Evolutionary conservation across 2,329 filamentous ascomycete genomes (phyloP).

Genomic region (Chaetomiaceae sp.): DNA sequence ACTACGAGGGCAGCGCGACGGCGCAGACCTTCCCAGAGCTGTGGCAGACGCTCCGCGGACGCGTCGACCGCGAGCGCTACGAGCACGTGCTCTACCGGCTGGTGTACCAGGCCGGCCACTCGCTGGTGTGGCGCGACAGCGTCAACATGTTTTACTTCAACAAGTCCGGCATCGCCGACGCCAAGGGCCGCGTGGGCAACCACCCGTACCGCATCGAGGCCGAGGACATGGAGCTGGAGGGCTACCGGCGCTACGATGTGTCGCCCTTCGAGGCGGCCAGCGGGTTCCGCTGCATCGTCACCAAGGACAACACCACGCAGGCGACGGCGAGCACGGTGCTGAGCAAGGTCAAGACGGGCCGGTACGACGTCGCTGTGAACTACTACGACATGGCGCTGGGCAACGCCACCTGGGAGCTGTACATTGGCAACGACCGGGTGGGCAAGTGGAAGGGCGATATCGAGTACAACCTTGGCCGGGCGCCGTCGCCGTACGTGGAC

Average conservation of each 20-base stretch:
- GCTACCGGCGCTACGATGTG: constrained; percentile 52
- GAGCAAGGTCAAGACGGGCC: constrained; percentile 44
- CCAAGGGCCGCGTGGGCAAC: constrained; percentile 50
- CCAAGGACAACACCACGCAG: constrained; percentile 45
- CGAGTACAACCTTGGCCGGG: constrained; percentile 57
- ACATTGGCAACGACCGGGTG: constrained; percentile 48
- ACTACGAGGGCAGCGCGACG: constrained; percentile 51
- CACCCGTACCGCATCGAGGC: constrained; percentile 66
- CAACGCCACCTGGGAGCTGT: constrained; percentile 61
- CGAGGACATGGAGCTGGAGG: constrained; percentile 57
- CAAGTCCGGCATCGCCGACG: constrained; percentile 57
- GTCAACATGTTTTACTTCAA: constrained; percentile 62
- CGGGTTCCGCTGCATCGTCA: constrained; percentile 51
- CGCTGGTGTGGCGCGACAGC: constrained; percentile 65
- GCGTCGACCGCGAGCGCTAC: constrained; percentile 57
- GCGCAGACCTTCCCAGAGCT: constrained; percentile 53
- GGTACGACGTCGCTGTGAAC: constrained; percentile 61
- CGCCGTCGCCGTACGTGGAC: constrained; percentile 55
- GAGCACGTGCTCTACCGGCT: constrained; percentile 56
- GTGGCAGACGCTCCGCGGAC: constrained; percentile 53
- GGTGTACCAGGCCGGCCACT: constrained; percentile 63
- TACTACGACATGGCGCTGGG: constrained; percentile 61
- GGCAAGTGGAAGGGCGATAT: constrained; percentile 57
- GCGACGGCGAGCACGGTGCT: constrained; percentile 47
- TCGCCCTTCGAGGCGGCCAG: constrained; percentile 58